Conservation (phyloP, 257 asterid genomes). For the Solanum paucissectum region DNA sequence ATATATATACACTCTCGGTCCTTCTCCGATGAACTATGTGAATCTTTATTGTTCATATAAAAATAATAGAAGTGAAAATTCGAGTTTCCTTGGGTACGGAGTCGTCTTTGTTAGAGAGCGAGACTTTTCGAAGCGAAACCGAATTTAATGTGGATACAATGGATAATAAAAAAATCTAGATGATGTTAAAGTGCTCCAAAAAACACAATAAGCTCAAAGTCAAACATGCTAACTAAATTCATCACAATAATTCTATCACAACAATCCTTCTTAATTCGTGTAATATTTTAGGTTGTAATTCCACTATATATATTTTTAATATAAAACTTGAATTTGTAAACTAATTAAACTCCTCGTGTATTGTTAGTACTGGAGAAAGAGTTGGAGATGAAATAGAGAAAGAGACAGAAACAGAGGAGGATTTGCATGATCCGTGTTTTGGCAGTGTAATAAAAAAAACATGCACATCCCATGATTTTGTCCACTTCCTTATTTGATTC, state of each 20-base stretch:
- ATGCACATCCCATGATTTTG: constrained; percentile 54
- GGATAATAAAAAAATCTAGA: not conserved
- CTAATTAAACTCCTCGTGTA: not conserved
- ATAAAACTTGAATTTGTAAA: not conserved
- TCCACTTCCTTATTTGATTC: constrained; percentile 12
- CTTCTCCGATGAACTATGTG: not conserved
- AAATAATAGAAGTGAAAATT: not conserved
- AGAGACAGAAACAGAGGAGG: constrained; percentile 1
- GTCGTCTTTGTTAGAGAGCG: no score
- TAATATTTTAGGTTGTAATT: not conserved
- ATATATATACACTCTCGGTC: not conserved
- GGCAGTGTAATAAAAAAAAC: constrained; percentile 29
- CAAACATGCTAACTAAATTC: not conserved
- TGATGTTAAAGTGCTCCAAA: not conserved
- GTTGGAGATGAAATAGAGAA: not conserved
- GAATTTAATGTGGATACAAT: no score
- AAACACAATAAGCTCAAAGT: not conserved
- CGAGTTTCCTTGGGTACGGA: rapidly evolving
- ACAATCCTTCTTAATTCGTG: not conserved
- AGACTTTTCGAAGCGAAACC: no score
- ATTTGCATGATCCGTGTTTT: constrained; percentile 34
- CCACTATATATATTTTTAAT: not conserved
- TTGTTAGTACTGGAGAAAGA: not conserved
- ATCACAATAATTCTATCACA: not conserved
- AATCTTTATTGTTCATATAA: no score